Conservation (phyloP, 2,329 filamentous ascomycete genomes). For the Ophiobolus disseminans region DNA sequence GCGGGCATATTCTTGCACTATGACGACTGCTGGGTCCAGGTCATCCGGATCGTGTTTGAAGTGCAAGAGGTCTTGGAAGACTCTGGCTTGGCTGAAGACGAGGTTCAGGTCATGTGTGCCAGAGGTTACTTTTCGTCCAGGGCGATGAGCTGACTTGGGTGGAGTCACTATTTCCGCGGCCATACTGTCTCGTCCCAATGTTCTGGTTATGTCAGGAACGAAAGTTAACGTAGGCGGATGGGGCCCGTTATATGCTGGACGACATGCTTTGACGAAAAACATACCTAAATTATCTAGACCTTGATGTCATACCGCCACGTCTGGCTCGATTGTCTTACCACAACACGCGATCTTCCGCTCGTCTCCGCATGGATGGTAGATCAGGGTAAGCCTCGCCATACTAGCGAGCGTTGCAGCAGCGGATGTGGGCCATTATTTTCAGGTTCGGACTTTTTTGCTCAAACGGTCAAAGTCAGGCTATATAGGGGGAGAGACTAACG, state of each 20-base stretch:
- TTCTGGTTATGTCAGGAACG: neutral
- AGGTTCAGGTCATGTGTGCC: neutral
- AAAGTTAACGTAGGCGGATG: neutral
- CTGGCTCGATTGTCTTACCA: neutral
- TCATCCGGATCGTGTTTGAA: slow-evolving; percentile 5
- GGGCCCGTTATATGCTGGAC: neutral
- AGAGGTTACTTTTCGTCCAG: neutral
- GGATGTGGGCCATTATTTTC: too few relatives aligned
- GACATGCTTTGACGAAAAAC: neutral
- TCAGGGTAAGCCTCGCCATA: too few relatives aligned
- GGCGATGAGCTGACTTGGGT: neutral
- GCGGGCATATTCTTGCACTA: slow-evolving; percentile 7
- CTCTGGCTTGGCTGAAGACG: slow-evolving; percentile 4
- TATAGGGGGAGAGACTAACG: too few relatives aligned
- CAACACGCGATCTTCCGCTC: neutral
- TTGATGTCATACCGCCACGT: neutral
- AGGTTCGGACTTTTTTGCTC: too few relatives aligned
- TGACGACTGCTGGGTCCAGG: slow-evolving; percentile 1
- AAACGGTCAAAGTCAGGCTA: too few relatives aligned
- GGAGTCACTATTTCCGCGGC: neutral
- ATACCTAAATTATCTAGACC: neutral
- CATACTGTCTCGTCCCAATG: neutral
- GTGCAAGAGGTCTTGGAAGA: slow-evolving; percentile 2
- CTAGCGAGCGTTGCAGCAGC: too few relatives aligned
- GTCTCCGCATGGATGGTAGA: too few relatives aligned